Evolutionary conservation across 768 basidiomycete genomes (phyloP).

Genomic region (Termitomyces sp.): DNA sequence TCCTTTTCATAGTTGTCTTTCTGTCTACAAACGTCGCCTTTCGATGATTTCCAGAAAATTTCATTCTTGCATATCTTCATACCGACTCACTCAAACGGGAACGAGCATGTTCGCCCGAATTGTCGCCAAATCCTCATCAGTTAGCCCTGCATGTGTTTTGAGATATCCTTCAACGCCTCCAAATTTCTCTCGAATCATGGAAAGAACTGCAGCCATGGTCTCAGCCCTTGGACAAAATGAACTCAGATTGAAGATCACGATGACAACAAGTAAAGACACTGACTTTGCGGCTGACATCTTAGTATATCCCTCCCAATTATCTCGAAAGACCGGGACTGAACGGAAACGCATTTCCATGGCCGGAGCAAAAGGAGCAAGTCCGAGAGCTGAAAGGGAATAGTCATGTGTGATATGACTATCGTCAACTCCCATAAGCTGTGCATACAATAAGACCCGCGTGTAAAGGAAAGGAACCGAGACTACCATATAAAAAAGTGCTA

Average conservation of each 20-base stretch:
- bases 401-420: slow-evolving; percentile 35
- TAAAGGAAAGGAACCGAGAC: not conserved
- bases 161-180: too few relatives aligned
- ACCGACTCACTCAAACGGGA: too few relatives aligned
- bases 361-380: slow-evolving; percentile 26
- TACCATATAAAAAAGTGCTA: slow-evolving; percentile 29
- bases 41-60: too few relatives aligned
- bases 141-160: too few relatives aligned
- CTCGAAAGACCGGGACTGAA: slow-evolving; percentile 21
- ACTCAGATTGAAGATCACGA: not conserved
- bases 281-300: slow-evolving; percentile 31
- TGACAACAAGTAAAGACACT: not conserved
- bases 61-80: too few relatives aligned
- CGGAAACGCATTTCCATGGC: slow-evolving; percentile 23
- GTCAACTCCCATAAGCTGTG: slow-evolving; percentile 30
- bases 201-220: too few relatives aligned
- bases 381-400: slow-evolving; percentile 32
- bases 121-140: too few relatives aligned
- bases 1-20: too few relatives aligned
- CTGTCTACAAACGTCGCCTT: too few relatives aligned
- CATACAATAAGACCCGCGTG: not conserved
- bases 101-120: too few relatives aligned
- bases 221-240: too few relatives aligned
- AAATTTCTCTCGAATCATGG: too few relatives aligned
- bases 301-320: slow-evolving; percentile 27